phyloP scores from a whole-genome alignment of 2,329 filamentous ascomycete species.

The Emmonsiellopsis sp. region DNA sequence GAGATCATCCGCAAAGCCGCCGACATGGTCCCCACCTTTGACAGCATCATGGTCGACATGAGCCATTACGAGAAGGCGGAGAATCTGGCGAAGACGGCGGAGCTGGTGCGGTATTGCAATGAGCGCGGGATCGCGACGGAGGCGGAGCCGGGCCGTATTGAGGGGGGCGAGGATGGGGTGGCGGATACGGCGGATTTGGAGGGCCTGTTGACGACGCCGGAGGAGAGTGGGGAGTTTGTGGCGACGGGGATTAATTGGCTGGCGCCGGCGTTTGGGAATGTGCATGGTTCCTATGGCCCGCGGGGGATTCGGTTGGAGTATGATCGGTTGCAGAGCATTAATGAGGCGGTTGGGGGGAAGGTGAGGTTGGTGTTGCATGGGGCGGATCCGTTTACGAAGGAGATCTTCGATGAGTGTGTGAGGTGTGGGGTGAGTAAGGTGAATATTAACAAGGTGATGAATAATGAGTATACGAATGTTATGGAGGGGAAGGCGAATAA shows the following conservation, averaged over 20 bases:
- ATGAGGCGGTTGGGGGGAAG: slow-evolving; percentile 38
- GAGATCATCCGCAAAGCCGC: slow-evolving; percentile 53
- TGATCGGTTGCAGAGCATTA: slow-evolving; percentile 41
- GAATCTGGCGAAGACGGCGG: slow-evolving; percentile 55
- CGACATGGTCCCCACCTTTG: slow-evolving; percentile 51
- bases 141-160: slow-evolving; percentile 62
- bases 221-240: slow-evolving; percentile 62
- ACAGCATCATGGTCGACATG: slow-evolving; percentile 73
- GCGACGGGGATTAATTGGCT: slow-evolving; percentile 63
- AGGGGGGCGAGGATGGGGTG: slow-evolving; percentile 66
- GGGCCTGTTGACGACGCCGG: slow-evolving; percentile 56
- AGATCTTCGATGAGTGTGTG: slow-evolving; percentile 47
- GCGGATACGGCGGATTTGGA: slow-evolving; percentile 55
- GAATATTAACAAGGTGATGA: slow-evolving; percentile 52
- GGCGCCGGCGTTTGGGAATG: slow-evolving; percentile 66
- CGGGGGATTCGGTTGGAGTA: slow-evolving; percentile 55
- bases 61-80: slow-evolving; percentile 61
- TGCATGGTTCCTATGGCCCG: slow-evolving; percentile 64
- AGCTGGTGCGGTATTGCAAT: slow-evolving; percentile 55
- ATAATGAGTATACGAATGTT: slow-evolving; percentile 40
- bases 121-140: slow-evolving; percentile 58
- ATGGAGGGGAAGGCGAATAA: slow-evolving; percentile 41
- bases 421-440: slow-evolving; percentile 46
- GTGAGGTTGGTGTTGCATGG: slow-evolving; percentile 50
- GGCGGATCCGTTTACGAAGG: slow-evolving; percentile 47